Conservation (phyloP, 345 rosid species). For the Hibiscus mutabilis region DNA sequence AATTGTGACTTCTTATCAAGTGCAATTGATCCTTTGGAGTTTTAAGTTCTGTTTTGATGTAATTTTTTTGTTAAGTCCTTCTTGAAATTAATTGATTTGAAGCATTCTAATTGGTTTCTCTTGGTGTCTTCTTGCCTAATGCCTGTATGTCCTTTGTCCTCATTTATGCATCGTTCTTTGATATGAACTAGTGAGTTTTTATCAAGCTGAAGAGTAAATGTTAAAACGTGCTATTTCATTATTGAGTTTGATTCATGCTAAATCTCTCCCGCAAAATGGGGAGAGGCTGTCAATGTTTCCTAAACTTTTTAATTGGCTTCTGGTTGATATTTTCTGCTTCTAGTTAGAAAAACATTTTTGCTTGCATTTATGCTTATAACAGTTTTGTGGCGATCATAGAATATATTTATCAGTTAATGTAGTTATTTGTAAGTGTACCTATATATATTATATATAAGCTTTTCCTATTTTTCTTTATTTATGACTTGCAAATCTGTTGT, state of each 20-base stretch:
- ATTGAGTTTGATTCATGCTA: not conserved
- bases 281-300: not conserved
- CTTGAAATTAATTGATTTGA: not conserved
- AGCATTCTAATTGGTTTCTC: not conserved
- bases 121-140: not conserved
- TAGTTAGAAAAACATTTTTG: not conserved
- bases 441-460: not conserved
- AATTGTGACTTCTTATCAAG: not conserved
- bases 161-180: not conserved
- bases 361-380: not conserved
- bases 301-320: not conserved
- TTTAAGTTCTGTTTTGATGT: not conserved
- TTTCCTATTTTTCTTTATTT: not conserved
- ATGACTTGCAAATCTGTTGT: not conserved
- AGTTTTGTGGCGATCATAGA: conserved; percentile 9
- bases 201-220: not conserved
- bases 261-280: not conserved
- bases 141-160: not conserved
- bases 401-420: not conserved
- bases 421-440: not conserved
- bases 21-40: not conserved
- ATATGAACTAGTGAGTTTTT: not conserved
- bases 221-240: not conserved
- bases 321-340: not conserved
- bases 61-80: not conserved